Conservation (phyloP, 2,329 filamentous ascomycete genomes). For the Cytospora leucostoma region DNA sequence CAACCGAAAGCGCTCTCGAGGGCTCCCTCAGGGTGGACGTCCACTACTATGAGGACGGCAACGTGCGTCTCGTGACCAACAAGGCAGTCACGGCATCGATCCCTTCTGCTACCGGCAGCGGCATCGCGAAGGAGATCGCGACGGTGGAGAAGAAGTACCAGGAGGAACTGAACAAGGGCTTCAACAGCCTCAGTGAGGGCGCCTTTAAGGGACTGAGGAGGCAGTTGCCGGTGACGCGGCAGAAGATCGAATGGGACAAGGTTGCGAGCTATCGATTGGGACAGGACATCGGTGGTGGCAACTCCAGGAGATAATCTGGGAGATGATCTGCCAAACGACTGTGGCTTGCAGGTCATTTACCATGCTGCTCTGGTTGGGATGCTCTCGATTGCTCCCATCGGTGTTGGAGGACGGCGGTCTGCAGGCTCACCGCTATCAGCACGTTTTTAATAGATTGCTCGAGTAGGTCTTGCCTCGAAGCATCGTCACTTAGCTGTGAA, state of each 20-base stretch:
- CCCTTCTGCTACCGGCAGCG: constrained; percentile 63
- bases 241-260: constrained; percentile 99
- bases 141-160: constrained; percentile 88
- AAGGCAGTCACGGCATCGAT: constrained; percentile 69
- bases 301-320: constrained; percentile 50
- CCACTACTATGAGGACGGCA: constrained; percentile 99
- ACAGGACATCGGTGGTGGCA: constrained; percentile 74
- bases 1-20: constrained; percentile 66
- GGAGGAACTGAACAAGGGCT: constrained; percentile 90
- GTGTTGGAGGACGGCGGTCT: background rate
- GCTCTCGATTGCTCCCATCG: background rate
- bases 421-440: background rate
- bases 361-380: background rate
- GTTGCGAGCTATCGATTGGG: constrained; percentile 88
- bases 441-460: background rate
- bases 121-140: constrained; percentile 77
- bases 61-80: constrained; percentile 88
- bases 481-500: background rate
- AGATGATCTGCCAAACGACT: background rate
- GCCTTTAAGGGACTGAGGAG: constrained; percentile 91
- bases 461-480: background rate
- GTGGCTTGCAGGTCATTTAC: too few species aligned
- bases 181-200: constrained; percentile 85
- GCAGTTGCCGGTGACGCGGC: constrained; percentile 92
- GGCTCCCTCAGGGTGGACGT: constrained; percentile 91